Evolutionary conservation across 1,284 basidiomycete species (phyloP), one percentile per base, ranked within the genome.

Genomic region (Rhodotorula sp.): DNA sequence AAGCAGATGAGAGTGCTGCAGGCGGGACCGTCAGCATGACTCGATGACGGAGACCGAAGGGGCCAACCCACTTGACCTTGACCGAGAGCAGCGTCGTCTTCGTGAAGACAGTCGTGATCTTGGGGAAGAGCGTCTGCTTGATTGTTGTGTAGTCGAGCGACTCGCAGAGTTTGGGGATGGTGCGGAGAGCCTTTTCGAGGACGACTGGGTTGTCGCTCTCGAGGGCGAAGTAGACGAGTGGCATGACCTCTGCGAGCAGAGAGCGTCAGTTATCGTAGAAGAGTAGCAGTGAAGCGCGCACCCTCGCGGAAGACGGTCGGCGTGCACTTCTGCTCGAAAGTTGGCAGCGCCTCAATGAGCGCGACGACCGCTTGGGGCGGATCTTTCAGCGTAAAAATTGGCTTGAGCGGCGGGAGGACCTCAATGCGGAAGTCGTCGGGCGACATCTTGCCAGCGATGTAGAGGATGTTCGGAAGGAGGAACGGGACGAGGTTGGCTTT

Each of bases 401-500:
- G 94, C 77, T 91, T 93, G 48, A 99, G 83, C 77, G 89, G 91
- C 1, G 92, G 92, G 16, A 99, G 83, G 9, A 94, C 91, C 60
- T 87, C 85, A 2, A 83, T 83, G 0, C 89, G 88, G 77, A 99
- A 99, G 77, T 95, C 92, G 22, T 85, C 80, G 20, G 59, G 85
- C 26, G 88, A 87, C 55, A 98, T 83, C 37, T 87, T 85, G 71
- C 86, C 87, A 16, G 91, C 87, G 70, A 99, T 99, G 66, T 87
- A 86, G 78, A 98, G 96, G n/a, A 98, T 90, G 80, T 97, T 97
- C 2, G 95, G 95, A n/a, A 99, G 83, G 70, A 99, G 91, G 80
- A 96, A 96, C 2, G 96, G 95, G 59, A 99, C 81, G 2, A 97
- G 85, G 75, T 92, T 87, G 5, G 86, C 87, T 78, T 96, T 48